Percentiles rank a stretch among this genome's conserved stretches.
Conservation (phyloP, 495 filamentous ascomycete genomes). For the Bathelium albidoporum region DNA sequence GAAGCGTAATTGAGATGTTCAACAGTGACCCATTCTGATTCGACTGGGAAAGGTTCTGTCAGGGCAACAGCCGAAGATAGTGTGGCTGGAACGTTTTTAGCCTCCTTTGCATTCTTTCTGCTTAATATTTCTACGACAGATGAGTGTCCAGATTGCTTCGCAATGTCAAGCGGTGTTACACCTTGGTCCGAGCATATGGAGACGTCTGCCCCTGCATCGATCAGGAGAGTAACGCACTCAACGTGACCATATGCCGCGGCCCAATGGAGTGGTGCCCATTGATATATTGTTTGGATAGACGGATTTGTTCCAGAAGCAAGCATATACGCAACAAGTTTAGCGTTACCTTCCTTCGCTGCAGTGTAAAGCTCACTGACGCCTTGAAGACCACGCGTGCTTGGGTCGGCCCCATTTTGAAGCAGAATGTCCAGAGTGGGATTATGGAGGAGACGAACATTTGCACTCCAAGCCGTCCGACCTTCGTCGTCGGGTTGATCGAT, state of each 20-base stretch:
- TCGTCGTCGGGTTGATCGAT: constrained; percentile 14
- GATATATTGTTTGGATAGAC: constrained; percentile 11
- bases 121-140: not conserved
- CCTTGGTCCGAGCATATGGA: constrained; percentile 11
- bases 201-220: constrained; percentile 19
- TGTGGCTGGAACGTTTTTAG: too few relatives aligned
- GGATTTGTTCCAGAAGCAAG: constrained; percentile 14
- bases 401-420: constrained; percentile 14
- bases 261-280: constrained; percentile 17
- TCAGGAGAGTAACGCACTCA: constrained; percentile 12
- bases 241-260: constrained; percentile 9
- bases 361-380: constrained; percentile 14
- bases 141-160: not conserved
- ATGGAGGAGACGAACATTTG: constrained; percentile 12
- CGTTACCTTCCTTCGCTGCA: constrained; percentile 11
- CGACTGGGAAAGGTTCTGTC: too few relatives aligned
- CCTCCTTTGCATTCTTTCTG: not conserved
- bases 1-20: not conserved
- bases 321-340: constrained; percentile 7
- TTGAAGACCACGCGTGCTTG: constrained; percentile 11
- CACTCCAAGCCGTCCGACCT: constrained; percentile 16
- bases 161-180: constrained; percentile 8
- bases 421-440: constrained; percentile 14
- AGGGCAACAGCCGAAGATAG: too few relatives aligned
- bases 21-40: not conserved